phyloP scores from a whole-genome alignment of 139 green algal species.

The Ostreobium quekettii region DNA sequence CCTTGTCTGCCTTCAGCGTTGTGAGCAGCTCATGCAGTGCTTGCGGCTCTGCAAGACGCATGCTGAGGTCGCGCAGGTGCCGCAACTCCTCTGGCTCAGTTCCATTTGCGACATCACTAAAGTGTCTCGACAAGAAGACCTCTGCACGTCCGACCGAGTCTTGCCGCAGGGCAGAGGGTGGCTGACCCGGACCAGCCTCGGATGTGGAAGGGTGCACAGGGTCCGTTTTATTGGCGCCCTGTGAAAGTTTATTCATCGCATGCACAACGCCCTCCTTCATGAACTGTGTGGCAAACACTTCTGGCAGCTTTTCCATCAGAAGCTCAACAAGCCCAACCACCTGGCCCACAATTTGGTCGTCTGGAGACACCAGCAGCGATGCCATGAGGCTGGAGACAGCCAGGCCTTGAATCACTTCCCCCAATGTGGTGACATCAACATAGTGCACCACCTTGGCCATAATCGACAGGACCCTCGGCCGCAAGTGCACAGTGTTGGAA shows the following conservation, averaged over 20 bases:
- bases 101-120: neutral
- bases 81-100: neutral
- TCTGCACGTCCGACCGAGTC: no score
- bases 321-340: constrained; percentile 67
- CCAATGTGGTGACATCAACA: constrained; percentile 41
- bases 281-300: constrained; percentile 63
- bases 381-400: constrained; percentile 74
- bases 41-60: neutral
- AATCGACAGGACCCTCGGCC: constrained; percentile 35
- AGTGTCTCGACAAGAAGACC: no score
- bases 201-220: no score
- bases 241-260: constrained; percentile 69
- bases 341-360: constrained; percentile 40
- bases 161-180: no score
- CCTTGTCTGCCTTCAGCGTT: constrained; percentile 27
- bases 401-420: constrained; percentile 50
- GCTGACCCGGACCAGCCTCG: no score
- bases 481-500: neutral
- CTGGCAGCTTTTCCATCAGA: constrained; percentile 82
- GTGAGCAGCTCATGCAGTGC: no score
- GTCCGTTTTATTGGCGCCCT: no score
- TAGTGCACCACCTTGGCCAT: constrained; percentile 66
- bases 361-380: constrained; percentile 55
- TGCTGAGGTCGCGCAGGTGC: neutral
- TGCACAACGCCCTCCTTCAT: constrained; percentile 88